phyloP scores from a whole-genome alignment of 2,329 filamentous ascomycete species.

The Cercospora beticola region DNA sequence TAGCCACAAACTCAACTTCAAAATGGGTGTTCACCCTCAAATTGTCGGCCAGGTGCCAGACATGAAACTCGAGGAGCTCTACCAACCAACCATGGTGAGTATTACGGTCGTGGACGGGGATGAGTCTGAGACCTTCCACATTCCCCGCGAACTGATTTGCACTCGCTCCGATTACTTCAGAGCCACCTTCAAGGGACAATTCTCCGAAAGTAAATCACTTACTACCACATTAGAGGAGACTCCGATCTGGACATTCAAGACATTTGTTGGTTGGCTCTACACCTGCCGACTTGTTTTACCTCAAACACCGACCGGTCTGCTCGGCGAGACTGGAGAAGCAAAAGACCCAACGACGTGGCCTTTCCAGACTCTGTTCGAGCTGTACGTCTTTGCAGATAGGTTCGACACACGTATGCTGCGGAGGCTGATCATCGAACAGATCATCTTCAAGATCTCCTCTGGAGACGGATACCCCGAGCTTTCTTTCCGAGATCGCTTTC shows the following conservation, averaged over 20 bases:
- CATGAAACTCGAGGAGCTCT: constrained; percentile 1
- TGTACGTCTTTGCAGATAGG: constrained; percentile 19
- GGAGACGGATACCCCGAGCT: too few species aligned
- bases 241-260: constrained; percentile 14
- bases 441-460: constrained; percentile 12
- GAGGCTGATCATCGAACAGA: constrained; percentile 5
- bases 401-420: constrained; percentile 15
- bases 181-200: neutral
- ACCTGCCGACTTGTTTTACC: constrained; percentile 4
- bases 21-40: too few species aligned
- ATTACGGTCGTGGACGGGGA: neutral
- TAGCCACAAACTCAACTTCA: too few species aligned
- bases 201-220: neutral
- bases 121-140: neutral
- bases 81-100: neutral
- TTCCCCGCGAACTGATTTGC: neutral
- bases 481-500: too few species aligned
- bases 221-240: neutral
- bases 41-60: constrained; percentile 1
- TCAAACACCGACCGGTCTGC: neutral
- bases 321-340: neutral
- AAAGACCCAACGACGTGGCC: constrained; percentile 15
- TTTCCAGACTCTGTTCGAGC: constrained; percentile 6
- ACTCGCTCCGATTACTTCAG: neutral
- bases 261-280: constrained; percentile 19